These are phyloP conservation scores for Rhinocladiella similis DNA, from an alignment of 2,329 filamentous ascomycete species.

Conservation along the genomic window DNA sequence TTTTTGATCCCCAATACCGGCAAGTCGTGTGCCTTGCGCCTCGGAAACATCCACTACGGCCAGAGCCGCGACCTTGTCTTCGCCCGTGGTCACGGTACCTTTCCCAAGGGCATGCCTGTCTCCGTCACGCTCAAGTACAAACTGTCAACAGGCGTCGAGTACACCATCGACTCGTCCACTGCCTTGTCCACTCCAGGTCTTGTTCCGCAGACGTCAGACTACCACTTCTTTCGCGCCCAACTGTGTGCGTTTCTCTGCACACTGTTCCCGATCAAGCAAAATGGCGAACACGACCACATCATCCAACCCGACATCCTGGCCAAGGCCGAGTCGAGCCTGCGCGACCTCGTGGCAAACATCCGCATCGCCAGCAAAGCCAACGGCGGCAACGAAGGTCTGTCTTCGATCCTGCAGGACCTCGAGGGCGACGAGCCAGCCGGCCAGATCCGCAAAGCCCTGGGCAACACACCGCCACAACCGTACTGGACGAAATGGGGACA, in stretches of 20 bases:
- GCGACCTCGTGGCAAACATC: constrained; percentile 4
- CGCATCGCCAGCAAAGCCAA: background rate
- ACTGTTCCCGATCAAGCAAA: constrained; percentile 42
- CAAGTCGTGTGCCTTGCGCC: constrained; percentile 12
- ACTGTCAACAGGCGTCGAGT: constrained; percentile 10
- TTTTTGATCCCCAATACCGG: background rate
- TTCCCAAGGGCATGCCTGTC: constrained; percentile 32
- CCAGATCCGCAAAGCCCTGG: constrained; percentile 23
- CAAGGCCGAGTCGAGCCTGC: constrained; percentile 4
- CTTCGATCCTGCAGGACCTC: constrained; percentile 52
- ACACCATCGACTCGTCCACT: background rate
- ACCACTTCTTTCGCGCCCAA: constrained; percentile 54
- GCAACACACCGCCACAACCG: background rate
- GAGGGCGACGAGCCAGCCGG: constrained; percentile 39
- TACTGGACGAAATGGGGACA: constrained; percentile 56
- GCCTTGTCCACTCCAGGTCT: constrained; percentile 9
- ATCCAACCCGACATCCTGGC: background rate
- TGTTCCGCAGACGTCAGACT: constrained; percentile 36
- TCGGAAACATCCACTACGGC: constrained; percentile 60
- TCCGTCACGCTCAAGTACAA: constrained; percentile 27
- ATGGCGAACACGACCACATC: constrained; percentile 40
- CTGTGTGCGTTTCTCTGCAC: constrained; percentile 54
- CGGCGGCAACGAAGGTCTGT: background rate
- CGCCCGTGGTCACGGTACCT: constrained; percentile 13
- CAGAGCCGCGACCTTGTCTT: constrained; percentile 60